Percentiles rank a stretch among this genome's conserved stretches.
phyloP scores from a whole-genome alignment of 2,329 filamentous ascomycete species.

The Tolypocladium pustulatum region DNA sequence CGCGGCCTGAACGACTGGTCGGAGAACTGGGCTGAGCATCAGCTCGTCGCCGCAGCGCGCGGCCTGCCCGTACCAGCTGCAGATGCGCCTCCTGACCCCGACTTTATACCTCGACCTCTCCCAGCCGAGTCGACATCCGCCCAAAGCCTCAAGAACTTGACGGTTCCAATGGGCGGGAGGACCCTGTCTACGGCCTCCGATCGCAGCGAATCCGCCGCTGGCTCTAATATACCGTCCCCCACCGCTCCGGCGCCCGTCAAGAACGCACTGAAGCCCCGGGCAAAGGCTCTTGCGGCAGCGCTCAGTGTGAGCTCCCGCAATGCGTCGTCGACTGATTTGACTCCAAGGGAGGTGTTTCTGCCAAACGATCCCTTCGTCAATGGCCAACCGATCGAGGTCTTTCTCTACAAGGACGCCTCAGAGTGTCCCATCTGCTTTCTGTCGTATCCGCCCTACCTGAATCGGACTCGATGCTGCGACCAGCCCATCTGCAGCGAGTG shows the following conservation, averaged over 20 bases:
- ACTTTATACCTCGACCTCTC: constrained; percentile 37
- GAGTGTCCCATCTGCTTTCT: constrained; percentile 97
- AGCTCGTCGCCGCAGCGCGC: constrained; percentile 83
- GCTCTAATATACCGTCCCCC: constrained; percentile 45
- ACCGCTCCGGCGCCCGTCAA: constrained; percentile 25
- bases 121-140: constrained; percentile 36
- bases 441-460: constrained; percentile 89
- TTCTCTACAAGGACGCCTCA: constrained; percentile 78
- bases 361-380: constrained; percentile 82
- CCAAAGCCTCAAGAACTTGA: constrained; percentile 59
- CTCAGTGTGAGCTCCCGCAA: constrained; percentile 66
- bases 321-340: constrained; percentile 59
- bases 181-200: constrained; percentile 76
- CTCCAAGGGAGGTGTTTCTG: constrained; percentile 67
- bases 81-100: constrained; percentile 70
- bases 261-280: constrained; percentile 64
- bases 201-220: constrained; percentile 47
- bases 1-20: constrained; percentile 83
- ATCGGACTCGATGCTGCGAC: constrained; percentile 89
- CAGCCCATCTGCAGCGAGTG: constrained; percentile 97
- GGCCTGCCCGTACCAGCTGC: constrained; percentile 75
- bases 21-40: constrained; percentile 84
- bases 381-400: constrained; percentile 86
- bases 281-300: constrained; percentile 80
- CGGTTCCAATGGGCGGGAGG: constrained; percentile 66